A percentile compares a stretch with the other conserved stretches of the same genome.
phyloP scores from a whole-genome alignment of 2,329 filamentous ascomycete species.

The Zopfia rhizophila region DNA sequence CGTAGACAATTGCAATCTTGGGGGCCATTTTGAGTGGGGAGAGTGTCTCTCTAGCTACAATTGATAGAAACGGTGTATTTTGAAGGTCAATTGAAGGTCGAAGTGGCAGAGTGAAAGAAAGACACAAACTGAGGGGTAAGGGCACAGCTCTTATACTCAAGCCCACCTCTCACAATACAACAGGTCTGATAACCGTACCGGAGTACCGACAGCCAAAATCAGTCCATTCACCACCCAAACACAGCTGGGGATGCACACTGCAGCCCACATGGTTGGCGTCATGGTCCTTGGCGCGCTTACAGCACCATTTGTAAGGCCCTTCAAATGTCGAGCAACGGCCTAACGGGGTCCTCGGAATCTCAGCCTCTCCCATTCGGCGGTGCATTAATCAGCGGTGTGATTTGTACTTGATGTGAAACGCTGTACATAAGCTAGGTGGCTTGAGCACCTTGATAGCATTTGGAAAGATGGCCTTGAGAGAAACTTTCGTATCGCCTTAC shows the following conservation, averaged over 20 bases:
- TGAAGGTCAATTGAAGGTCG: slow-evolving; percentile 15
- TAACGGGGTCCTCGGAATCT: slow-evolving; percentile 17
- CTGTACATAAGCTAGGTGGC: no score
- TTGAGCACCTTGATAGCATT: no score
- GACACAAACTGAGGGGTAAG: no score
- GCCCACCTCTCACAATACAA: background rate
- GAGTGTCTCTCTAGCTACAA: background rate
- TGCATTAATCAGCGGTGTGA: slow-evolving; percentile 1
- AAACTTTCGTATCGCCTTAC: no score
- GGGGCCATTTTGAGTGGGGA: slow-evolving; percentile 73
- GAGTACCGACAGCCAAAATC: background rate
- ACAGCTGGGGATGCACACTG: background rate
- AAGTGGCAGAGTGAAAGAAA: slow-evolving; percentile 7
- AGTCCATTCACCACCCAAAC: background rate
- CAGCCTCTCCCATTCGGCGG: background rate
- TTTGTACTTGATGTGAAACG: slow-evolving; percentile 10
- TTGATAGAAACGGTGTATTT: slow-evolving; percentile 1
- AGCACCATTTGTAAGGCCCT: slow-evolving; percentile 27
- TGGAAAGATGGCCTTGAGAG: no score
- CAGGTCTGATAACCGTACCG: background rate
- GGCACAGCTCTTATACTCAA: no score
- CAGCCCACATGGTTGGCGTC: slow-evolving; percentile 12
- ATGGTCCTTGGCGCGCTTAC: slow-evolving; percentile 23
- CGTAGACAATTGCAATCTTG: slow-evolving; percentile 91
- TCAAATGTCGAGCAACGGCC: slow-evolving; percentile 21